A percentile compares a stretch with the other conserved stretches of the same genome.
phyloP scores from a whole-genome alignment of 2,329 filamentous ascomycete genomes.

The Pseudopithomyces maydicus region DNA sequence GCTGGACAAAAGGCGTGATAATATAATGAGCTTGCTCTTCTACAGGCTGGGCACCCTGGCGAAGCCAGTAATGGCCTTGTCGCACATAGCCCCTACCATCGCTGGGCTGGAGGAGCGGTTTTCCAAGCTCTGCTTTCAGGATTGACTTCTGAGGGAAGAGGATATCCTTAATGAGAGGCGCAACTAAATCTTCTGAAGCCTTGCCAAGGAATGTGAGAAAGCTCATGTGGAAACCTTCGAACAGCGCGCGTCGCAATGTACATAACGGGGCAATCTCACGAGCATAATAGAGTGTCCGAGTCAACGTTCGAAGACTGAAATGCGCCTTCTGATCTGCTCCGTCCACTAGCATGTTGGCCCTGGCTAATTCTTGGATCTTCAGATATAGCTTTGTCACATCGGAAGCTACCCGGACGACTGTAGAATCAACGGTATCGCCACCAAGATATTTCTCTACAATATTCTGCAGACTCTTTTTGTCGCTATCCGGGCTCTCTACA shows the following conservation, averaged over 20 bases:
- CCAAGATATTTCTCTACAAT: constrained; percentile 90
- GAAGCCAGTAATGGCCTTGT: constrained; percentile 90
- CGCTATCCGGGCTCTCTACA: constrained; percentile 85
- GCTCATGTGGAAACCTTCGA: constrained; percentile 97
- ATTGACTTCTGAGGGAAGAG: constrained; percentile 75
- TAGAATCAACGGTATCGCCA: constrained; percentile 67
- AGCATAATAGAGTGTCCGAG: constrained; percentile 86
- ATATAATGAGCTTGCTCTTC: constrained; percentile 89
- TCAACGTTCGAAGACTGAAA: constrained; percentile 93
- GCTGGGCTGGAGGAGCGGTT: constrained; percentile 75
- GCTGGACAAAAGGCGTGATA: constrained; percentile 91
- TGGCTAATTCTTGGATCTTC: constrained; percentile 79
- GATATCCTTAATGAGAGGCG: constrained; percentile 79
- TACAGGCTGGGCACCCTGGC: constrained; percentile 70
- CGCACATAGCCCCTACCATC: constrained; percentile 81
- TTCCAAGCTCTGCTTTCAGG: constrained; percentile 73
- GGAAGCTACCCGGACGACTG: constrained; percentile 70
- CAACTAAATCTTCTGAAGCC: constrained; percentile 77
- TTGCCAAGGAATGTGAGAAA: constrained; percentile 88
- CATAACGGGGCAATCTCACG: constrained; percentile 83
- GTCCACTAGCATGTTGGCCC: constrained; percentile 85
- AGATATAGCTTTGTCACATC: constrained; percentile 89
- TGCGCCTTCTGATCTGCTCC: constrained; percentile 95
- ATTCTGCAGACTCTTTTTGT: constrained; percentile 82
- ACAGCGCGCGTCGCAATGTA: constrained; percentile 82